These are phyloP conservation scores for Spinacia oleracea DNA, from an alignment of 179 eudicot genomes.

Conservation along the genomic window DNA sequence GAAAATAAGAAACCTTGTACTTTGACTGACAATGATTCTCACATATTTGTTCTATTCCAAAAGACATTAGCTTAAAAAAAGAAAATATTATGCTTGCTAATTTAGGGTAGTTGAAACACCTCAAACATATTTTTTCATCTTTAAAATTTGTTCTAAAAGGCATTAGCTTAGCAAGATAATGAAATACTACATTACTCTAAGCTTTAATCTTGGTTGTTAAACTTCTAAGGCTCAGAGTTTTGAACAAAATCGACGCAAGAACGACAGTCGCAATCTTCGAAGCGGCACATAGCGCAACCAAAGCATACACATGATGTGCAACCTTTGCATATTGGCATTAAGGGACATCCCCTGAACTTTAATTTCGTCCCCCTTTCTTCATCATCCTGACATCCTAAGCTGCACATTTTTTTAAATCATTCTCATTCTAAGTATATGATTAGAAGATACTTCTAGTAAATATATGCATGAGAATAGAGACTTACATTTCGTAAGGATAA, in stretches of 20 bases:
- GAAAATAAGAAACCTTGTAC: no score
- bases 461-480: no score
- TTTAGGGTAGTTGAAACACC: no score
- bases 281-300: constrained; percentile 30
- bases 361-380: constrained; percentile 19
- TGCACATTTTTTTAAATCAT: neutral
- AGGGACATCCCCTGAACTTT: constrained; percentile 17
- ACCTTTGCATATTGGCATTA: constrained; percentile 17
- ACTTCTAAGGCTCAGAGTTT: neutral
- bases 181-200: no score
- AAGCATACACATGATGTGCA: constrained; percentile 33
- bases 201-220: neutral
- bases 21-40: no score
- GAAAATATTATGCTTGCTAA: no score
- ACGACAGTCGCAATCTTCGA: constrained; percentile 31
- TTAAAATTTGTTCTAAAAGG: no score
- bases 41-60: no score
- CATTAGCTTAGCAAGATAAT: neutral
- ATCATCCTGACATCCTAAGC: constrained; percentile 15
- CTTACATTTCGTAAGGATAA: constrained; percentile 16
- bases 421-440: no score
- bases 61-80: no score
- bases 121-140: no score
- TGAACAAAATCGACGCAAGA: constrained; percentile 19
- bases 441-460: no score